phyloP scores from a whole-genome alignment of 208 protist genomes.

The Crithidia bombi region DNA sequence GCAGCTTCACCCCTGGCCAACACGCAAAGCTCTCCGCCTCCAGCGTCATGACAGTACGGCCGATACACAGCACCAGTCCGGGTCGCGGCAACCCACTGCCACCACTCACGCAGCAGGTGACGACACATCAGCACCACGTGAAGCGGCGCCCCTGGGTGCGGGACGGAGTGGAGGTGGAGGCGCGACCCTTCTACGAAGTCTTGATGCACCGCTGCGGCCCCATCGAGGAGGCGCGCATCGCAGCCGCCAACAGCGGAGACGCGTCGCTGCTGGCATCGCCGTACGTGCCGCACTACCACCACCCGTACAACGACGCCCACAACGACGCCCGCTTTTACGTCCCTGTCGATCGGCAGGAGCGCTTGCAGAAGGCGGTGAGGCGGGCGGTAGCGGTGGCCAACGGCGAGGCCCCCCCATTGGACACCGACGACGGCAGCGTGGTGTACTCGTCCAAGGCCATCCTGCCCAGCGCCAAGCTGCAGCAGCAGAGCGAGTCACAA shows the following conservation, averaged over 20 bases:
- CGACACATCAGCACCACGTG: conserved; percentile 35
- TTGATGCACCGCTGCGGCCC: conserved; percentile 44
- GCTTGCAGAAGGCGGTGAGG: conserved; percentile 19
- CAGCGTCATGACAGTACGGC: conserved; percentile 3
- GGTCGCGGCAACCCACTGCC: background rate
- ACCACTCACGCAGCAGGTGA: background rate
- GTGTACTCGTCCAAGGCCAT: conserved; percentile 15
- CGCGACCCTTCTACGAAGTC: conserved; percentile 51
- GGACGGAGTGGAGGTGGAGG: conserved; percentile 33
- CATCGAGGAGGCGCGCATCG: conserved; percentile 5
- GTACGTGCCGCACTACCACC: conserved; percentile 36
- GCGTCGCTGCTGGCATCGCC: background rate
- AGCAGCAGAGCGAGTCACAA: background rate
- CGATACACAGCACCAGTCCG: background rate
- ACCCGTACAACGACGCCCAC: conserved; percentile 42
- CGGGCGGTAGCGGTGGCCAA: conserved; percentile 19
- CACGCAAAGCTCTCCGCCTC: conserved; percentile 12
- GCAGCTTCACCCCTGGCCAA: conserved; percentile 5
- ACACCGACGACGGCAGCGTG: background rate
- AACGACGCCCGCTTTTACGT: conserved; percentile 41
- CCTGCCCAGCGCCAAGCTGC: background rate
- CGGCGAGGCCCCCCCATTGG: conserved; percentile 10
- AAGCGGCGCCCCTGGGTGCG: conserved; percentile 41
- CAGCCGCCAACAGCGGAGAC: background rate
- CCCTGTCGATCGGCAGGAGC: conserved; percentile 4